A percentile compares a stretch with the other conserved stretches of the same genome.
Evolutionary conservation across 352 stramenopile genomes (phyloP).

Genomic region (Globisporangium middletonii): DNA sequence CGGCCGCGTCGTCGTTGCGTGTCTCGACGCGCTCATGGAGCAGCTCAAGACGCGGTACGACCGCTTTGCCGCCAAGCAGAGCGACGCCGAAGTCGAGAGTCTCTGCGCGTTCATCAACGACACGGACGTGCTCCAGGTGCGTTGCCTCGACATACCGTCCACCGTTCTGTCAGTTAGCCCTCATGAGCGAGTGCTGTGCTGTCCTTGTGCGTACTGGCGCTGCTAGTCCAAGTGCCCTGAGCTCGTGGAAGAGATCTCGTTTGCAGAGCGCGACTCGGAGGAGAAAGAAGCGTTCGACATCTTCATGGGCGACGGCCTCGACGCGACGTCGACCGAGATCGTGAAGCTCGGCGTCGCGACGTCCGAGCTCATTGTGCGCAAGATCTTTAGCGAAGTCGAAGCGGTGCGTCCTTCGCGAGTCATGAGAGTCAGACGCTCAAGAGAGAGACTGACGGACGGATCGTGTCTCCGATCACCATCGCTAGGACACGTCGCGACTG

Average conservation of each 20-base stretch:
- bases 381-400: conserved; percentile 80
- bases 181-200: no score
- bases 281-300: conserved; percentile 74
- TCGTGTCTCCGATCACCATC: background rate
- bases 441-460: background rate
- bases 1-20: conserved; percentile 62
- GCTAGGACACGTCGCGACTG: conserved; percentile 55
- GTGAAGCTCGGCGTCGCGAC: conserved; percentile 61
- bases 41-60: conserved; percentile 73
- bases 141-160: background rate
- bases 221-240: conserved; percentile 73
- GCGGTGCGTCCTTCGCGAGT: conserved; percentile 24
- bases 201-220: background rate
- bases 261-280: conserved; percentile 61
- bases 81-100: conserved; percentile 54
- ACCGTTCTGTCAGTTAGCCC: background rate
- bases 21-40: conserved; percentile 63
- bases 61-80: conserved; percentile 33
- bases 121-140: conserved; percentile 69
- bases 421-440: background rate
- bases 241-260: conserved; percentile 78
- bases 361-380: conserved; percentile 60
- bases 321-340: conserved; percentile 76
- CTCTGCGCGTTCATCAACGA: conserved; percentile 87
- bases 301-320: conserved; percentile 68